phyloP scores from a whole-genome alignment of 2,329 filamentous ascomycete genomes.

The Clathrospora elynae region DNA sequence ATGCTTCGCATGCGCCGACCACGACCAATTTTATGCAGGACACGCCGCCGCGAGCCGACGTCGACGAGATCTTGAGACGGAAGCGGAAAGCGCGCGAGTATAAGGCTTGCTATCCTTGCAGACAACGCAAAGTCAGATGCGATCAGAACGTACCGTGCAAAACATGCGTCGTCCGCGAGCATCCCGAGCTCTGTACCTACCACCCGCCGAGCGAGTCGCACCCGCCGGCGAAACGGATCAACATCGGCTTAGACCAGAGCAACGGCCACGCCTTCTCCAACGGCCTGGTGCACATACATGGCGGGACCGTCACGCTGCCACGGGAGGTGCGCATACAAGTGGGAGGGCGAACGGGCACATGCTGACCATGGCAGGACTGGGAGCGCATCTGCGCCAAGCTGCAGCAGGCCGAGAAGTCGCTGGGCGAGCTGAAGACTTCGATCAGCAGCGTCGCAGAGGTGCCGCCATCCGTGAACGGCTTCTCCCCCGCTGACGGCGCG shows the following conservation, averaged over 20 bases:
- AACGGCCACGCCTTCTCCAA: slow-evolving; percentile 47
- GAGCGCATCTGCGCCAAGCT: slow-evolving; percentile 56
- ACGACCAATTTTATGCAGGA: slow-evolving; percentile 34
- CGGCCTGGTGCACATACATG: slow-evolving; percentile 47
- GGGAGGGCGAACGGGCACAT: neutral
- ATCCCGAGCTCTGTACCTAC: slow-evolving; percentile 57
- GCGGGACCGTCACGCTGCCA: slow-evolving; percentile 49
- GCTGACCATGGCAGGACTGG: slow-evolving; percentile 49
- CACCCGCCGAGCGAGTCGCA: slow-evolving; percentile 49
- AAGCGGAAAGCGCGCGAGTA: slow-evolving; percentile 59
- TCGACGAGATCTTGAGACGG: slow-evolving; percentile 56
- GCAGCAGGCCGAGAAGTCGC: slow-evolving; percentile 54
- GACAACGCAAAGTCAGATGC: slow-evolving; percentile 55
- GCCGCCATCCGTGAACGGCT: slow-evolving; percentile 40
- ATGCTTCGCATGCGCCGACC: slow-evolving; percentile 28
- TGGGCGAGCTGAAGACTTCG: slow-evolving; percentile 52
- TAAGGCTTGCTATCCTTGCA: slow-evolving; percentile 59
- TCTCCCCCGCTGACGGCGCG: slow-evolving; percentile 36
- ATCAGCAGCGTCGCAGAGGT: slow-evolving; percentile 48
- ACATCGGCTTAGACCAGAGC: slow-evolving; percentile 39
- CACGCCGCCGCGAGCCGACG: slow-evolving; percentile 52
- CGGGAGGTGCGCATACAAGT: slow-evolving; percentile 37
- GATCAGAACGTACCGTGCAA: slow-evolving; percentile 56
- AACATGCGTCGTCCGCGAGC: slow-evolving; percentile 57
- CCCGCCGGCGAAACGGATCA: slow-evolving; percentile 48